Evolutionary conservation across 1,284 basidiomycete genomes (phyloP).

Genomic region (Tilletia horrida): DNA sequence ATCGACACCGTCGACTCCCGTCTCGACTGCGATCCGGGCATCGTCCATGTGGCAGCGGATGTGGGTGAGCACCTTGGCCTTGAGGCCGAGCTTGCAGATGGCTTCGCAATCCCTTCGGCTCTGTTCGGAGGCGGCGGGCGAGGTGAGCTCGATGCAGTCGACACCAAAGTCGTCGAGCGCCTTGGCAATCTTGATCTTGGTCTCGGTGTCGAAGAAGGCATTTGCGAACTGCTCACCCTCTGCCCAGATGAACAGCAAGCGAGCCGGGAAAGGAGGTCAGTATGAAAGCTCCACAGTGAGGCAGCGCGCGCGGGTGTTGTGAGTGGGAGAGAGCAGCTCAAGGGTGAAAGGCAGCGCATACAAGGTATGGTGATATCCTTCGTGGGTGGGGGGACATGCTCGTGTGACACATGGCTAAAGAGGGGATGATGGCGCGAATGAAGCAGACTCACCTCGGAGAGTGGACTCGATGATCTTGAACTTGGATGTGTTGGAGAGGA

Average conservation of each 20-base stretch:
- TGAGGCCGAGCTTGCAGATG: constrained; percentile 98
- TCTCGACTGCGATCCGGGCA: constrained; percentile 96
- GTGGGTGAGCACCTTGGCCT: constrained; percentile 95
- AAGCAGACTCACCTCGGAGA: constrained; percentile 71
- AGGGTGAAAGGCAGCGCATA: not conserved
- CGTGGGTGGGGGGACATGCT: not conserved
- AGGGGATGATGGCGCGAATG: too few relatives aligned
- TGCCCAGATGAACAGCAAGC: not conserved
- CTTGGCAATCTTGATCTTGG: constrained; percentile 99
- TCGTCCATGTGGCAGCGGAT: constrained; percentile 99
- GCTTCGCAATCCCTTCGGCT: constrained; percentile 91
- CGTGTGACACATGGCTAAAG: too few relatives aligned
- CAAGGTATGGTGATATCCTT: constrained; percentile 1
- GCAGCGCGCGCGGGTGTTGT: too few relatives aligned
- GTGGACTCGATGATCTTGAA: constrained; percentile 88
- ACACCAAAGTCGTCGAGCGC: constrained; percentile 68
- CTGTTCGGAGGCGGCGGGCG: constrained; percentile 95
- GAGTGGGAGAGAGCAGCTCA: too few relatives aligned
- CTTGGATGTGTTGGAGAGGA: constrained; percentile 55
- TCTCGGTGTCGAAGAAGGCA: constrained; percentile 98
- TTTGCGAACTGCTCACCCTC: constrained; percentile 99
- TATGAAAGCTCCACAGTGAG: too few relatives aligned
- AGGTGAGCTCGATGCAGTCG: constrained; percentile 99
- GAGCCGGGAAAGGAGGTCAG: too few relatives aligned
- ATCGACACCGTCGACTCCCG: constrained; percentile 95